Evolutionary conservation across 495 filamentous ascomycete genomes (phyloP).

Genomic region (Penicillium flavigenum): DNA sequence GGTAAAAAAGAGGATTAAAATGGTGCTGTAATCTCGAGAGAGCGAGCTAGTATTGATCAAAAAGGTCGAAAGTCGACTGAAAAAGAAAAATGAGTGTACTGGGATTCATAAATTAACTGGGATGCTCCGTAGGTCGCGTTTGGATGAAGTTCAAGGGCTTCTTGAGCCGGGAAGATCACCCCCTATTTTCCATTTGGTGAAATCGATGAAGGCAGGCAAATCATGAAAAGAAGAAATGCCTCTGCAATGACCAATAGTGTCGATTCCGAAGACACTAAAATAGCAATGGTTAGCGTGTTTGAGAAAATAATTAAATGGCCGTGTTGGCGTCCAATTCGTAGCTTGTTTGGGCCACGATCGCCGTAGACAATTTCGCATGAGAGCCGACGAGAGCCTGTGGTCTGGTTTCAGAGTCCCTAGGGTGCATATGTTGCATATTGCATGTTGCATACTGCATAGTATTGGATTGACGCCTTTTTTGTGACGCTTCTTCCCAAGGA

Average conservation of each 20-base stretch:
- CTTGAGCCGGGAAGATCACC: slow-evolving; percentile 9
- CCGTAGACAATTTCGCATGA: slow-evolving; percentile 30
- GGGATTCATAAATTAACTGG: neutral
- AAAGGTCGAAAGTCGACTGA: neutral
- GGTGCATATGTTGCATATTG: slow-evolving; percentile 16
- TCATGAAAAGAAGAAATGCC: neutral
- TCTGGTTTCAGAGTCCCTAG: slow-evolving; percentile 28
- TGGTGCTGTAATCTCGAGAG: neutral
- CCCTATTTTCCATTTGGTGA: slow-evolving; percentile 8
- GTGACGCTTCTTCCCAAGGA: neutral
- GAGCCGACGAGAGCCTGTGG: slow-evolving; percentile 21
- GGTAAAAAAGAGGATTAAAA: slow-evolving; percentile 1
- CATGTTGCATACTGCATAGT: neutral
- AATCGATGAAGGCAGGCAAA: slow-evolving; percentile 2
- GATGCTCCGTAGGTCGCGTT: slow-evolving; percentile 10
- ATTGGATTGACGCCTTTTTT: slow-evolving; percentile 1
- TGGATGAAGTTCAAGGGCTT: slow-evolving; percentile 14
- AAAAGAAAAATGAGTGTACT: neutral
- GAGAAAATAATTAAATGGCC: slow-evolving; percentile 17
- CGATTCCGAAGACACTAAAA: slow-evolving; percentile 11
- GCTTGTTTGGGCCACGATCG: slow-evolving; percentile 32
- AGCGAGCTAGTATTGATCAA: neutral
- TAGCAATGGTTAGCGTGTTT: slow-evolving; percentile 32
- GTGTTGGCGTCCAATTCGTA: slow-evolving; percentile 18
- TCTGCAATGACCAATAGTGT: slow-evolving; percentile 16